Percentiles rank a stretch among this genome's conserved stretches.
phyloP scores from a whole-genome alignment of 2,329 filamentous ascomycete genomes.

The Ophiognomonia clavigignenti-juglandacearum region DNA sequence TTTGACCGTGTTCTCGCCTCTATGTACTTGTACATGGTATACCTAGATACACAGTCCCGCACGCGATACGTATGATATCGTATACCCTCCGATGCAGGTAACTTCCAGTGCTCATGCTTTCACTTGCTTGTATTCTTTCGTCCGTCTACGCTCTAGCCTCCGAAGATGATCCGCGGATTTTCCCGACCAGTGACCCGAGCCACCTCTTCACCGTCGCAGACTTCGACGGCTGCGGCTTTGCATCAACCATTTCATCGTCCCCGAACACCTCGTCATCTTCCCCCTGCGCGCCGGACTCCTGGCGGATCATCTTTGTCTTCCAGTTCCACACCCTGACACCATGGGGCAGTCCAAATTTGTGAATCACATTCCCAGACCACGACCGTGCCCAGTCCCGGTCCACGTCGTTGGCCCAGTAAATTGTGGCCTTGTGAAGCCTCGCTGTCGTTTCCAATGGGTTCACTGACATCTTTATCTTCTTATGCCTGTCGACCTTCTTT shows the following conservation, averaged over 20 bases:
- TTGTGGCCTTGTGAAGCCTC: slow-evolving; percentile 34
- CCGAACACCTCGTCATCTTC: not conserved
- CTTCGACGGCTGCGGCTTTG: not conserved
- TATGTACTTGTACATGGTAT: too few species aligned
- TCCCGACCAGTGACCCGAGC: slow-evolving; percentile 11
- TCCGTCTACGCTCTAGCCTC: slow-evolving; percentile 9
- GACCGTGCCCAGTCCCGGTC: slow-evolving; percentile 41
- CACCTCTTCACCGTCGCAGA: too few species aligned
- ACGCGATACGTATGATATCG: too few species aligned
- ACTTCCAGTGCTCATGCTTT: not conserved
- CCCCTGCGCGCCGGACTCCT: not conserved
- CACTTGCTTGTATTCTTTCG: not conserved
- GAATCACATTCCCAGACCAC: slow-evolving; percentile 52
- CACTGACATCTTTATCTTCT: not conserved
- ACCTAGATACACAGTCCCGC: too few species aligned
- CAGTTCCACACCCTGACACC: slow-evolving; percentile 7
- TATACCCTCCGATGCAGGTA: too few species aligned
- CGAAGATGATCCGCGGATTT: slow-evolving; percentile 1
- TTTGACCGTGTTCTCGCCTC: not conserved
- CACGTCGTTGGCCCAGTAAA: slow-evolving; percentile 47
- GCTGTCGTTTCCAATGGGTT: slow-evolving; percentile 5
- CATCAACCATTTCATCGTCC: too few species aligned
- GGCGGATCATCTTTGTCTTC: slow-evolving; percentile 10
- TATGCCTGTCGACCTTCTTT: slow-evolving; percentile 1
- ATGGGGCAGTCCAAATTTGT: slow-evolving; percentile 35